Evolutionary conservation across 2,329 filamentous ascomycete species (phyloP).

Genomic region (Ascochyta rabiei): DNA sequence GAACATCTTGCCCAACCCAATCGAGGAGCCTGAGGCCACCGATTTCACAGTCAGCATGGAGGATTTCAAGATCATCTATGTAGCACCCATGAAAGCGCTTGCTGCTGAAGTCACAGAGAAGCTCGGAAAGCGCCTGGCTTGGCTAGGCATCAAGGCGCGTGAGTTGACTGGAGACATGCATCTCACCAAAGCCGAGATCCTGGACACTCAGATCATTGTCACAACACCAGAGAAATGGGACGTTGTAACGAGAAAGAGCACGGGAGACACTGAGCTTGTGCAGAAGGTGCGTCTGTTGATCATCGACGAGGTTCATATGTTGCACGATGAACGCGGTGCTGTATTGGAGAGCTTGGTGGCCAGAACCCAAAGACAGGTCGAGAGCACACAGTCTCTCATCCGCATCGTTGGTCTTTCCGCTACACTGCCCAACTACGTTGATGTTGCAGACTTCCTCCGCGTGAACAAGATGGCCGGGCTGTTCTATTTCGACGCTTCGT

Average conservation of each 20-base stretch:
- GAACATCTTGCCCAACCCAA: constrained; percentile 79
- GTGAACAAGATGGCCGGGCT: constrained; percentile 92
- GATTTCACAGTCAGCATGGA: constrained; percentile 84
- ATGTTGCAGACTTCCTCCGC: constrained; percentile 95
- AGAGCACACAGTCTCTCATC: constrained; percentile 96
- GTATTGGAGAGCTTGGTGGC: constrained; percentile 96
- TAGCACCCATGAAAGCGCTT: constrained; percentile 97
- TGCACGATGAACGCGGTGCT: constrained; percentile 95
- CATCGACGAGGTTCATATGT: constrained; percentile 99
- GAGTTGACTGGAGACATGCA: constrained; percentile 99
- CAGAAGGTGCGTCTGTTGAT: constrained; percentile 96
- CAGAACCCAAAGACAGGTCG: constrained; percentile 92
- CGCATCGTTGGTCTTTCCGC: constrained; percentile 94
- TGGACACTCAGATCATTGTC: constrained; percentile 96
- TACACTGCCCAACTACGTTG: constrained; percentile 93
- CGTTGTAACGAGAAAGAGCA: constrained; percentile 95
- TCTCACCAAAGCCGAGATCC: constrained; percentile 92
- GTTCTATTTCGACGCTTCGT: constrained; percentile 97
- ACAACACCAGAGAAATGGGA: constrained; percentile 99
- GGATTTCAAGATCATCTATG: constrained; percentile 98
- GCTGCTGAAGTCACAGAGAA: constrained; percentile 97
- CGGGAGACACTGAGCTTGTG: constrained; percentile 94
- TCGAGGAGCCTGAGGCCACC: constrained; percentile 72
- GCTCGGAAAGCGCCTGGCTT: constrained; percentile 85
- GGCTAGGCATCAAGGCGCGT: constrained; percentile 89